Evolutionary conservation across 2,329 filamentous ascomycete species (phyloP).

Genomic region (Microascus cirrosus): DNA sequence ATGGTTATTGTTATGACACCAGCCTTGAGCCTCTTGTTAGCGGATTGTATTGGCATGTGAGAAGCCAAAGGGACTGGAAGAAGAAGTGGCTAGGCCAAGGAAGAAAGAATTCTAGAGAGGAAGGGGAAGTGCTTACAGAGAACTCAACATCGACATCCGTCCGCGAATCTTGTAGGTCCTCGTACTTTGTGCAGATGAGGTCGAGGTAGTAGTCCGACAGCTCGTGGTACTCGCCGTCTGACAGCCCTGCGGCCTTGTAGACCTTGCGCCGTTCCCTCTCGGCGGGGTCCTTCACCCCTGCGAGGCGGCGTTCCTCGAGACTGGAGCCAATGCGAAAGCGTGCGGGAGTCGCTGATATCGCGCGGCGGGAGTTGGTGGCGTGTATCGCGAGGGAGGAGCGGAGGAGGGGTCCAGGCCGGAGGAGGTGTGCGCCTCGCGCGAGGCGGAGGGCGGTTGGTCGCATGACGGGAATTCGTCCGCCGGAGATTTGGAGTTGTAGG

Average conservation of each 20-base stretch:
- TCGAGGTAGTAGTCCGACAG: conserved; percentile 67
- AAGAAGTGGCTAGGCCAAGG: conserved; percentile 1
- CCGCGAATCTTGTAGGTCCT: conserved; percentile 60
- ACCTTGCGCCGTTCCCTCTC: background rate
- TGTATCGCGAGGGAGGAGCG: background rate
- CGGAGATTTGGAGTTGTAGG: background rate
- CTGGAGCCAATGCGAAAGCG: background rate
- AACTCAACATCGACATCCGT: conserved; percentile 83
- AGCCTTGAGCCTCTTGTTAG: conserved; percentile 38
- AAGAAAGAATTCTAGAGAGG: background rate
- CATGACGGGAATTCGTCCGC: background rate
- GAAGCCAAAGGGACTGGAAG: background rate
- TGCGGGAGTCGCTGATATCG: background rate
- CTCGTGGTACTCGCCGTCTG: conserved; percentile 63
- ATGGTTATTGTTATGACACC: conserved; percentile 74
- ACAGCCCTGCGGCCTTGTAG: conserved; percentile 49
- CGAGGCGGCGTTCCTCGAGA: background rate
- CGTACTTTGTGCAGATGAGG: conserved; percentile 44
- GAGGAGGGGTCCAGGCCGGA: background rate
- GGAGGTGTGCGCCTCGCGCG: background rate
- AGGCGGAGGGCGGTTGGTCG: conserved; percentile 1
- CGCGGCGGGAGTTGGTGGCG: background rate
- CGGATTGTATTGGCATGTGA: conserved; percentile 6
- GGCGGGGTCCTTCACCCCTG: background rate
- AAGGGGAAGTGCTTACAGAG: conserved; percentile 44